Base-by-base conservation (phyloP, 306 rosid species). In the Begonia peltatifolia region DNA sequence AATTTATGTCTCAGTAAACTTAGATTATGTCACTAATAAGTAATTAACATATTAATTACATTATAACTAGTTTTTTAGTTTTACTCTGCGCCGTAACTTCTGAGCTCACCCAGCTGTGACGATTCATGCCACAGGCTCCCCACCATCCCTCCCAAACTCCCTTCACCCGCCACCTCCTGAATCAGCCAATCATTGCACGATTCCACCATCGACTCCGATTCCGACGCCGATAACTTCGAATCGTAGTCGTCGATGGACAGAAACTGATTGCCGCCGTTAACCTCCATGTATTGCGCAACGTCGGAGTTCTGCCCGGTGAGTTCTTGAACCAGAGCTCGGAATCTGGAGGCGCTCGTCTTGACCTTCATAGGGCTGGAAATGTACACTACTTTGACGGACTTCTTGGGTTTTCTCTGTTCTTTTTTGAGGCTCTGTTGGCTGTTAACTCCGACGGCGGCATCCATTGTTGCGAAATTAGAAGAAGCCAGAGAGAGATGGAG, bases 281-380 rank as follows among this genome's bases (percentile, higher is more conserved):
- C 61, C 54, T 75, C 76, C 67, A 66, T 52, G 56, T 57, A 61
- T 11, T 77, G 73, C 15, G 72, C 85, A 17, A 79, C 75, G 36
- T 79, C 74, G 41, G 93, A 83, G 56, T 83, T 64, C 65, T 55
- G 62, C 2, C 93, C 93, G 1, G 93, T 83, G 58, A 83, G 84
- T 49, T 83, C 84, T 62, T 83, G 93, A 14, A 83, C 93, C 23
- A 83, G 80, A 3, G 87, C 82, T 59, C 87, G 74, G 50, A 83
- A 83, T 57, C 77, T 74, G 0, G 87, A 69, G 13, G 82, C 84
- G 62, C 76, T 72, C 0, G 93, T 69, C 57, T 77, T 61, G 7
- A 83, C 87, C 73, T 83, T 83, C 69, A 83, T 68, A 1, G 93
- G 93, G 60, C 82, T 83, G 11, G 93, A 77, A 57, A 83, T 83